These are phyloP conservation scores for Ophiostoma novo-ulmi DNA, from an alignment of 2,329 filamentous ascomycete species.

Conservation along the genomic window DNA sequence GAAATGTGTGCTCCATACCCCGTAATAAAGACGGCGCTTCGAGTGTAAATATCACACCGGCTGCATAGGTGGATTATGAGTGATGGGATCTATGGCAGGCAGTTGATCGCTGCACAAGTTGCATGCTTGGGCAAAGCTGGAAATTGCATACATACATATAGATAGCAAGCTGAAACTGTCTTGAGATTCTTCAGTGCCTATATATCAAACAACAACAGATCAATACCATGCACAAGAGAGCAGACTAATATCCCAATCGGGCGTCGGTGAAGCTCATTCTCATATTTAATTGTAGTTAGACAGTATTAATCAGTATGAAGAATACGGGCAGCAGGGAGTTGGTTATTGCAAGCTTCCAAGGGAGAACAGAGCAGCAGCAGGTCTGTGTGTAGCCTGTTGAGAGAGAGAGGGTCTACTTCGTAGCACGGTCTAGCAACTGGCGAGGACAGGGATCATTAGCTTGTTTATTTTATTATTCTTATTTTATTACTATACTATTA, in stretches of 20 bases:
- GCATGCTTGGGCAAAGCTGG: not conserved
- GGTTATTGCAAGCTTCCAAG: not conserved
- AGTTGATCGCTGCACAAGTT: not conserved
- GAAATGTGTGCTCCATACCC: not conserved
- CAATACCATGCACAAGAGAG: not conserved
- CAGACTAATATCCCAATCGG: conserved; percentile 16
- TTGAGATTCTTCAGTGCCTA: not conserved
- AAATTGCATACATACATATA: not conserved
- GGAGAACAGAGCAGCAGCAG: not conserved
- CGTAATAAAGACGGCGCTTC: conserved; percentile 2
- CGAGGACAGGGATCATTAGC: conserved; percentile 3
- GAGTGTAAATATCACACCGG: conserved; percentile 1
- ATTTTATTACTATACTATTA: not conserved
- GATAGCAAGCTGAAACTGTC: not conserved
- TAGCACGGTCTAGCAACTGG: not conserved
- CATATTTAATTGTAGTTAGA: not conserved
- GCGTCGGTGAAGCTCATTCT: conserved; percentile 24
- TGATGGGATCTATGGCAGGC: not conserved
- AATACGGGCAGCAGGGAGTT: not conserved
- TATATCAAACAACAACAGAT: not conserved
- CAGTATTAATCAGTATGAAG: not conserved
- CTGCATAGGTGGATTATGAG: not conserved
- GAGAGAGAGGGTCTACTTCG: not conserved
- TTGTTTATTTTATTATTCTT: not conserved
- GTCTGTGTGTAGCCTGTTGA: conserved; percentile 1